Percentiles rank a stretch among this genome's conserved stretches.
phyloP scores from a whole-genome alignment of 768 basidiomycete species.

The Pleurotus citrinopileatus region DNA sequence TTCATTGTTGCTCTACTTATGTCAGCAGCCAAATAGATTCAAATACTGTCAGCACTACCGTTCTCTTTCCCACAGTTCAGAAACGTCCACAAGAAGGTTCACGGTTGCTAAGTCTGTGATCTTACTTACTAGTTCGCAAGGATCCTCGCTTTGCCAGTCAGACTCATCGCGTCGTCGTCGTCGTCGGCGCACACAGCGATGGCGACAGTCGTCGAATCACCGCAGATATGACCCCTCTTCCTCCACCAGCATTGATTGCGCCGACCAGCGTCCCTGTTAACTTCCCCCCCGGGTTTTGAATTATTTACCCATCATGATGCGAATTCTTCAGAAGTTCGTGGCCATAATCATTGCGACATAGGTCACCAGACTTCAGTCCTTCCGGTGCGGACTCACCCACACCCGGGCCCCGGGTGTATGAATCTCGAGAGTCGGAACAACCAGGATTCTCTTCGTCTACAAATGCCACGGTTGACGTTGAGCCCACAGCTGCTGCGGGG shows the following conservation, averaged over 20 bases:
- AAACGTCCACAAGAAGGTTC: not conserved
- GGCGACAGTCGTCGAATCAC: no score
- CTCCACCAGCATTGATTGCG: no score
- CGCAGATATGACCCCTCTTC: not conserved
- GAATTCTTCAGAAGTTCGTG: not conserved
- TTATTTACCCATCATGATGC: not conserved
- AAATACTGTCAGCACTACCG: no score
- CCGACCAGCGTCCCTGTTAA: not conserved
- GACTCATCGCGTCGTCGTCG: no score
- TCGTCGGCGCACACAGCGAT: no score
- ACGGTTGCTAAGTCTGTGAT: not conserved
- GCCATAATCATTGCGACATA: not conserved
- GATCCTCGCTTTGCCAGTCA: no score
- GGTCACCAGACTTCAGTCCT: not conserved
- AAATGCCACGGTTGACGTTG: slow-evolving; percentile 4
- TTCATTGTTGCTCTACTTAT: slow-evolving; percentile 8
- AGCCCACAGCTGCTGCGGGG: not conserved
- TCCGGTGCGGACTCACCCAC: no score
- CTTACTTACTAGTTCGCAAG: slow-evolving; percentile 3
- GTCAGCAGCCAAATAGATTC: not conserved
- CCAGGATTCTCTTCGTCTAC: not conserved
- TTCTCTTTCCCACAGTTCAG: slow-evolving; percentile 2
- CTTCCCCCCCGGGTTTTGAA: not conserved
- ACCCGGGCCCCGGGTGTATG: not conserved
- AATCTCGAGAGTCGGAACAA: not conserved